These are phyloP conservation scores for Rhizophora mangle DNA, from an alignment of 345 rosid species.

Conservation along the genomic window DNA sequence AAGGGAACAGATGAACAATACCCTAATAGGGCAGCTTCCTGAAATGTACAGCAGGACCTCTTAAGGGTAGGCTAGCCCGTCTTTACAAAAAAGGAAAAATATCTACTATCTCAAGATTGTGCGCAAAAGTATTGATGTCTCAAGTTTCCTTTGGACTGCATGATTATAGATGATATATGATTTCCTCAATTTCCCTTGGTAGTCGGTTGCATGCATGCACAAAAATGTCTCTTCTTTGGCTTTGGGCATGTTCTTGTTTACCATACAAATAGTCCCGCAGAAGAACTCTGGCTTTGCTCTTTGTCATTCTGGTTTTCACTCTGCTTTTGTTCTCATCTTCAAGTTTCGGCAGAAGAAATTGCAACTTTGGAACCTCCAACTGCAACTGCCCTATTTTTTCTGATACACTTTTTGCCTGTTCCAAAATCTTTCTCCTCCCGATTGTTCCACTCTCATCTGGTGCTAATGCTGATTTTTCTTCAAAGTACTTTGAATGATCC, in stretches of 20 bases:
- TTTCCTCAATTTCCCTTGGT: slow-evolving; percentile 50
- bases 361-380: slow-evolving; percentile 86
- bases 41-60: slow-evolving; percentile 33
- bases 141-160: slow-evolving; percentile 11
- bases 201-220: slow-evolving; percentile 78
- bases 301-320: slow-evolving; percentile 42
- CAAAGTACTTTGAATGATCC: slow-evolving; percentile 40
- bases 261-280: slow-evolving; percentile 83
- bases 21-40: slow-evolving; percentile 24
- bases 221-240: slow-evolving; percentile 54
- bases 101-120: slow-evolving; percentile 19
- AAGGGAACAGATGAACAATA: not conserved
- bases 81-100: slow-evolving; percentile 16
- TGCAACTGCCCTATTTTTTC: slow-evolving; percentile 87
- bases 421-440: slow-evolving; percentile 50
- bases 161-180: slow-evolving; percentile 5
- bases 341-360: slow-evolving; percentile 62
- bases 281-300: slow-evolving; percentile 57
- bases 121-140: slow-evolving; percentile 26
- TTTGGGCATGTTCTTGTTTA: slow-evolving; percentile 38
- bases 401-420: slow-evolving; percentile 77
- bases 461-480: slow-evolving; percentile 40
- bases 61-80: slow-evolving; percentile 13
- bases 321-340: slow-evolving; percentile 61
- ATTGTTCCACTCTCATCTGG: slow-evolving; percentile 44